Conservation (phyloP, 768 basidiomycete genomes). For the Dendrothele bispora region DNA sequence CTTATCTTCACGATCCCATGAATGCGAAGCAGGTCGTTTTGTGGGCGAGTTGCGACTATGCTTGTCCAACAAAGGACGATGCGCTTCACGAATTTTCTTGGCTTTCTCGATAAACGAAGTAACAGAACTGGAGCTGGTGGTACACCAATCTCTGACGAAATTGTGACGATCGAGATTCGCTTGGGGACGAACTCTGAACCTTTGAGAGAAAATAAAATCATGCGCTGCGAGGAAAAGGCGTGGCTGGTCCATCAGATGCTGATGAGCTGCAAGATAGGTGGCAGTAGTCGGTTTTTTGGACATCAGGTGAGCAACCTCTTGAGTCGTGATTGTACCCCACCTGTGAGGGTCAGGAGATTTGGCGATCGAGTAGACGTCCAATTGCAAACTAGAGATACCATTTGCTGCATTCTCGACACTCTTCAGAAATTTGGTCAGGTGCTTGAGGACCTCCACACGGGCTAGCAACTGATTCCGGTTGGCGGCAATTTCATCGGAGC, state of each 20-base stretch:
- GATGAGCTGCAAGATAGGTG: conserved; percentile 52
- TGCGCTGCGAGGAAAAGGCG: conserved; percentile 52
- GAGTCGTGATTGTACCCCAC: conserved; percentile 58
- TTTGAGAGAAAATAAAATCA: conserved; percentile 46
- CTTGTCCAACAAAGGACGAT: conserved; percentile 27
- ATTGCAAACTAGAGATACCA: conserved; percentile 21
- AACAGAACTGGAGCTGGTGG: too few species aligned
- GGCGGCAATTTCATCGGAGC: conserved; percentile 26
- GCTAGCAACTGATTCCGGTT: conserved; percentile 47
- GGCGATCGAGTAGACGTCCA: conserved; percentile 46
- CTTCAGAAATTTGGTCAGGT: conserved; percentile 53
- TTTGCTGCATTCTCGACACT: conserved; percentile 42
- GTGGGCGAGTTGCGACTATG: conserved; percentile 30
- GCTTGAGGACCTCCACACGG: conserved; percentile 62
- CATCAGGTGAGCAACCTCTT: conserved; percentile 50
- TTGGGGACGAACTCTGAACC: conserved; percentile 64
- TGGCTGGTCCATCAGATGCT: conserved; percentile 57
- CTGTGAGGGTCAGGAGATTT: conserved; percentile 43
- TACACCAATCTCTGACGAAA: too few species aligned
- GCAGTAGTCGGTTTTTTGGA: conserved; percentile 31
- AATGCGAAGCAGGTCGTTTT: conserved; percentile 24
- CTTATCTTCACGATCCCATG: conserved; percentile 55
- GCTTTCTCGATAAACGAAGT: conserved; percentile 59
- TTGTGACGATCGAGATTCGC: conserved; percentile 54
- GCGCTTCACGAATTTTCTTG: conserved; percentile 34